Evolutionary conservation across 257 asterid genomes (phyloP).

Genomic region (Craterostigma plantagineum): DNA sequence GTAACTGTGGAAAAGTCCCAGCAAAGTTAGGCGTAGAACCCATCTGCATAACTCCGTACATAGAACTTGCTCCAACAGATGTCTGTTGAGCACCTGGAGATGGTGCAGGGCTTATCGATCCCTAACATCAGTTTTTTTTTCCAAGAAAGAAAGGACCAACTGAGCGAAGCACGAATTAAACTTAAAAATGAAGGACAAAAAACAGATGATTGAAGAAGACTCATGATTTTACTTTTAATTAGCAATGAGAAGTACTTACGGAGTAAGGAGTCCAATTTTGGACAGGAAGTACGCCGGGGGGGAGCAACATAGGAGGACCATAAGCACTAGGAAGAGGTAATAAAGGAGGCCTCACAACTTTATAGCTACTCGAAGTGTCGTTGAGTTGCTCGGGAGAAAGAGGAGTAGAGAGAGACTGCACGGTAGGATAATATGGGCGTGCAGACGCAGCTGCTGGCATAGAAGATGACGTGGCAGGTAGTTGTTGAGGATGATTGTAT

Average conservation of each 20-base stretch:
- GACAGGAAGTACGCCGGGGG: conserved; percentile 54
- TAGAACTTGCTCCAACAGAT: conserved; percentile 30
- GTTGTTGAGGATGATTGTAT: conserved; percentile 68
- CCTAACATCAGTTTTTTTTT: conserved; percentile 22
- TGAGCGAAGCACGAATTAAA: too few relatives aligned
- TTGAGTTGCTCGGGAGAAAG: conserved; percentile 33
- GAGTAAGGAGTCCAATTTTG: conserved; percentile 68
- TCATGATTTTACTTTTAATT: too few relatives aligned
- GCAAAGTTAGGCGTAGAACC: conserved; percentile 33
- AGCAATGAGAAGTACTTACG: conserved; percentile 13
- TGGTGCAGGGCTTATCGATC: conserved; percentile 39
- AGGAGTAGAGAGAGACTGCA: conserved; percentile 58
- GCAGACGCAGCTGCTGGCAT: conserved; percentile 50
- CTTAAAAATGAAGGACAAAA: background rate
- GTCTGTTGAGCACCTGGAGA: conserved; percentile 45
- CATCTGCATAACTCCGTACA: conserved; percentile 42
- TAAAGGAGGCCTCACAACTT: conserved; percentile 54
- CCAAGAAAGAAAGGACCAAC: too few relatives aligned
- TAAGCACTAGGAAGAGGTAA: conserved; percentile 54
- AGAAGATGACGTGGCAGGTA: conserved; percentile 19
- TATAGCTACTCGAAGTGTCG: conserved; percentile 22
- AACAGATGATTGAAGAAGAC: background rate
- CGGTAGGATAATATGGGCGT: conserved; percentile 71
- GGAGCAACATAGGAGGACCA: conserved; percentile 61
- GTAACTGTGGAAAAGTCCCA: conserved; percentile 33